Conservation (phyloP, 495 filamentous ascomycete genomes). For the Neurospora cerealis region DNA sequence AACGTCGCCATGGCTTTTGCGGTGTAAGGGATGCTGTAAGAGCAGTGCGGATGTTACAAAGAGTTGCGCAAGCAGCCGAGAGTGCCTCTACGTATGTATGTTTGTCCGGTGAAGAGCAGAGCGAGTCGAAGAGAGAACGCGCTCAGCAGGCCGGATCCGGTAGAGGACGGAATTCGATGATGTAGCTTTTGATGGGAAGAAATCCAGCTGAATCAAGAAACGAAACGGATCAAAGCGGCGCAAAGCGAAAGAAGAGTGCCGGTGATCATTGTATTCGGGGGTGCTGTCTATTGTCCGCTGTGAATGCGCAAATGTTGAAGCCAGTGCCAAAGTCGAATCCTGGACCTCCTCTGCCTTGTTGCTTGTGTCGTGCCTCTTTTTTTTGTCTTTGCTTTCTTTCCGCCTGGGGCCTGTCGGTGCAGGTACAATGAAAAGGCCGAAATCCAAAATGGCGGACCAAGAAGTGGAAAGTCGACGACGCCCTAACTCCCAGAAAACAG, state of each 20-base stretch:
- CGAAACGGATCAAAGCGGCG: slow-evolving; percentile 38
- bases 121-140: not conserved
- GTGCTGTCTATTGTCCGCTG: slow-evolving; percentile 15
- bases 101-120: not conserved
- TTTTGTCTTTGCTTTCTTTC: not conserved
- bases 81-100: not conserved
- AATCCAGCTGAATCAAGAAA: slow-evolving; percentile 30
- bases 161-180: not conserved
- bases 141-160: not conserved
- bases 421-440: not conserved
- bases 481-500: not conserved
- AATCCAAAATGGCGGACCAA: not conserved
- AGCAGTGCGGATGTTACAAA: not conserved
- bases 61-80: not conserved
- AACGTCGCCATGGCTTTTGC: slow-evolving; percentile 18
- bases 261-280: slow-evolving; percentile 36
- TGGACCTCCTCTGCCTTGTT: not conserved
- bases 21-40: not conserved
- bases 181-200: not conserved
- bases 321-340: not conserved
- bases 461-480: not conserved
- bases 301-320: not conserved
- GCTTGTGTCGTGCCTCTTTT: not conserved
- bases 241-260: slow-evolving; percentile 34
- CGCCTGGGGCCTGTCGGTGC: not conserved